Conservation (phyloP, 441 rosid genomes). For the Erodium trifolium region DNA sequence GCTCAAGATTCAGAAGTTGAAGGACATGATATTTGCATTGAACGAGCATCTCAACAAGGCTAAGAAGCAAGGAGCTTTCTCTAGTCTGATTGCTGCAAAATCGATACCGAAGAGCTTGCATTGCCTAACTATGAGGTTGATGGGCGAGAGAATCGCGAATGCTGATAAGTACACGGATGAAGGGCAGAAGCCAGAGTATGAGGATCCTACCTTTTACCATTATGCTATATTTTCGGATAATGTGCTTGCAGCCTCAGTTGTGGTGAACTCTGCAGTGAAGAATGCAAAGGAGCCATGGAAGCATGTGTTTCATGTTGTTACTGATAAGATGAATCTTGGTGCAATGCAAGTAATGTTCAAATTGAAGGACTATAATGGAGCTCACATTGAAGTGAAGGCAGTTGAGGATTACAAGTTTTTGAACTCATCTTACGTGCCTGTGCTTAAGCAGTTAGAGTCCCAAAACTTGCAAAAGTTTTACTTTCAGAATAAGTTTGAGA, state of each 20-base stretch:
- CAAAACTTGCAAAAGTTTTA: conserved; percentile 84
- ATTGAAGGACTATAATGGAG: conserved; percentile 71
- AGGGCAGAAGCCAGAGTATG: conserved; percentile 48
- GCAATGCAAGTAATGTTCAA: conserved; percentile 96
- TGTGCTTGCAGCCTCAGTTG: conserved; percentile 86
- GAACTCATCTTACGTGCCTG: conserved; percentile 72
- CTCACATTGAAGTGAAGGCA: conserved; percentile 64
- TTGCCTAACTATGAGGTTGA: conserved; percentile 87
- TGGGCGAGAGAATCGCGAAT: conserved; percentile 64
- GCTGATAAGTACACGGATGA: conserved; percentile 72
- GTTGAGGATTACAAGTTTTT: conserved; percentile 64
- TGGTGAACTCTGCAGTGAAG: conserved; percentile 79
- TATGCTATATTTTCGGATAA: conserved; percentile 81
- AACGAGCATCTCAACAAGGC: conserved; percentile 71
- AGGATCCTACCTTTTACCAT: conserved; percentile 69
- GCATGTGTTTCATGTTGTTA: conserved; percentile 86
- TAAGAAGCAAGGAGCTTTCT: conserved; percentile 69
- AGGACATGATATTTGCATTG: conserved; percentile 78
- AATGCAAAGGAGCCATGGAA: conserved; percentile 80
- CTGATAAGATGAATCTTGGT: conserved; percentile 66
- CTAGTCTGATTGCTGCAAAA: conserved; percentile 71
- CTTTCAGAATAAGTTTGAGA: conserved; percentile 90
- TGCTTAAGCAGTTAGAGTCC: conserved; percentile 76
- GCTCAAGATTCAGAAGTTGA: conserved; percentile 86
- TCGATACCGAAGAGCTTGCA: conserved; percentile 82